A percentile compares a stretch with the other conserved stretches of the same genome.
Evolutionary conservation across 306 rosid species (phyloP).

Genomic region (Morella rubra): DNA sequence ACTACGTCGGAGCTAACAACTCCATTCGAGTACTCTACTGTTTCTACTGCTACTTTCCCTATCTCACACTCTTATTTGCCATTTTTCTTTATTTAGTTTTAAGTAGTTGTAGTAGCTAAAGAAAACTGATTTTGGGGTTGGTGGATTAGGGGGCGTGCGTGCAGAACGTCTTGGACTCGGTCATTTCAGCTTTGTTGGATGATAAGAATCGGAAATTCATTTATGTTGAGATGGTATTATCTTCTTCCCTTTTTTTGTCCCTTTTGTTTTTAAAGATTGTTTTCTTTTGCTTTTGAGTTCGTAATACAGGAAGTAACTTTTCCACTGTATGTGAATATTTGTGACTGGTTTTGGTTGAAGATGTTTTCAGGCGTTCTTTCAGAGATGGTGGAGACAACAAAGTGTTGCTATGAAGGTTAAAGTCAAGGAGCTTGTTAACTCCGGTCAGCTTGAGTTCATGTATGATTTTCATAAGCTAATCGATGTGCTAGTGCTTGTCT

Average conservation of each 20-base stretch:
- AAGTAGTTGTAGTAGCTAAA: not conserved
- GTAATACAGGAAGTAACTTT: too few species aligned
- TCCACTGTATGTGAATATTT: constrained; percentile 10
- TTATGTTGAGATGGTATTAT: constrained; percentile 64
- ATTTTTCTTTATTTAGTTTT: not conserved
- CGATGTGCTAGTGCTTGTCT: constrained; percentile 12
- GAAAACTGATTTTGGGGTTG: constrained; percentile 8
- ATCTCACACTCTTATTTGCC: not conserved
- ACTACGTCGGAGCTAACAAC: constrained; percentile 82
- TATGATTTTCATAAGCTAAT: constrained; percentile 28
- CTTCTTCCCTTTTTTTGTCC: too few species aligned
- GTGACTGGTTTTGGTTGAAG: constrained; percentile 12
- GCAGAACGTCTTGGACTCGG: constrained; percentile 77
- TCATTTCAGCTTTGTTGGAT: constrained; percentile 65
- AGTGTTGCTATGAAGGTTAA: constrained; percentile 52
- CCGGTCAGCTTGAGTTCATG: constrained; percentile 90
- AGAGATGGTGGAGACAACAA: constrained; percentile 91
- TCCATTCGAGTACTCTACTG: constrained; percentile 56
- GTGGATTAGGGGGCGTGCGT: constrained; percentile 73
- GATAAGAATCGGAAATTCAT: constrained; percentile 75
- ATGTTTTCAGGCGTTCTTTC: constrained; percentile 62
- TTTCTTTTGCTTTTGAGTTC: too few species aligned
- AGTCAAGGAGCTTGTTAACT: constrained; percentile 70
- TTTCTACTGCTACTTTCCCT: not conserved
- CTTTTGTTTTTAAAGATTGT: too few species aligned